Conservation (phyloP, 495 filamentous ascomycete species). For the Collariella sp. region DNA sequence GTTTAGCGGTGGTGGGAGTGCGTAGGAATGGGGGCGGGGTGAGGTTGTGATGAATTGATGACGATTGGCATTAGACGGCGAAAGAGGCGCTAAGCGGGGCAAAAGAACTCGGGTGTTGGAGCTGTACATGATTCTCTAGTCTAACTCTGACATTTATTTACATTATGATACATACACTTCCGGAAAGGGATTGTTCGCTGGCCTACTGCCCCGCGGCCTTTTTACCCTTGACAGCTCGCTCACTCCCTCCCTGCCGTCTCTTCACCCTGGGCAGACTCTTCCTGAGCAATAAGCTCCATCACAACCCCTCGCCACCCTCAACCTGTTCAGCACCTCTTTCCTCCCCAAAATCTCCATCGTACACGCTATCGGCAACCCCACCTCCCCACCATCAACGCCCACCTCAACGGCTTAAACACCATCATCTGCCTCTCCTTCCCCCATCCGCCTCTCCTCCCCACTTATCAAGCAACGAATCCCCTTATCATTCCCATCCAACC, state of each 20-base stretch:
- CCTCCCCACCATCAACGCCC: conserved; percentile 52
- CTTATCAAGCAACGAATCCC: too few relatives aligned
- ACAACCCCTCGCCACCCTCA: conserved; percentile 25
- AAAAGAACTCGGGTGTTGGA: background rate
- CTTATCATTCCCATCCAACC: too few relatives aligned
- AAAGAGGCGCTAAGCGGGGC: background rate
- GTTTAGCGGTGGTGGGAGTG: conserved; percentile 40
- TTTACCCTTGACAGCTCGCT: background rate
- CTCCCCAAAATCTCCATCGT: conserved; percentile 58
- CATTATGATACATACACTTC: background rate
- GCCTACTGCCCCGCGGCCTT: background rate
- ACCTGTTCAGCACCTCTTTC: conserved; percentile 47
- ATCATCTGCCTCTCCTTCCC: conserved; percentile 24
- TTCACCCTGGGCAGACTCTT: too few relatives aligned
- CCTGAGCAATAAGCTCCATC: background rate
- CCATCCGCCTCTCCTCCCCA: too few relatives aligned
- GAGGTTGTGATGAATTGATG: conserved; percentile 1
- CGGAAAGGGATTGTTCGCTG: background rate
- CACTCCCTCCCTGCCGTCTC: too few relatives aligned
- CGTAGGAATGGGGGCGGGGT: background rate
- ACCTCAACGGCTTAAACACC: conserved; percentile 54
- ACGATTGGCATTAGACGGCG: conserved; percentile 2
- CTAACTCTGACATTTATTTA: background rate
- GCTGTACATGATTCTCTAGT: conserved; percentile 2
- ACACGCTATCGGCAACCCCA: conserved; percentile 50